These are phyloP conservation scores for Chaetomidium leptoderma DNA, from an alignment of 495 filamentous ascomycete species.

Conservation along the genomic window DNA sequence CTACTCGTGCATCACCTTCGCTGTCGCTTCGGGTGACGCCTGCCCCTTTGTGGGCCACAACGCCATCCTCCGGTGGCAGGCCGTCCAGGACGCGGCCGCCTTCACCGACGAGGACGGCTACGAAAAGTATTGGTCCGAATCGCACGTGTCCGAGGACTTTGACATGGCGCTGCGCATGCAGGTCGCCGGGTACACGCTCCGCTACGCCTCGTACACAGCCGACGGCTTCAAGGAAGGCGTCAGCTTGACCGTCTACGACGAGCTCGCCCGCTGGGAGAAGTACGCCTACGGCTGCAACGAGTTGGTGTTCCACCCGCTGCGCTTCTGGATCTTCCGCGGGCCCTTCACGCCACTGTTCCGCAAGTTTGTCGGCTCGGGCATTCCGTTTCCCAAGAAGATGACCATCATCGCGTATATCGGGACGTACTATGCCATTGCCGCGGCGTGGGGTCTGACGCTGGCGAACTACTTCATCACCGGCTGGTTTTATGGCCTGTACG, in stretches of 20 bases:
- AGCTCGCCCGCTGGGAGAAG: slow-evolving; percentile 79
- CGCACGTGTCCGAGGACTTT: slow-evolving; percentile 78
- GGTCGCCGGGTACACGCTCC: slow-evolving; percentile 65
- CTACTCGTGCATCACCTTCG: slow-evolving; percentile 72
- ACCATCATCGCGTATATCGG: slow-evolving; percentile 81
- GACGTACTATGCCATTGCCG: slow-evolving; percentile 78
- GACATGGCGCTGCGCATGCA: slow-evolving; percentile 81
- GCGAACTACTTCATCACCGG: slow-evolving; percentile 75
- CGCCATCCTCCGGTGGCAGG: slow-evolving; percentile 73
- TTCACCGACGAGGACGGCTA: slow-evolving; percentile 64
- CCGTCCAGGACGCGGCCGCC: slow-evolving; percentile 64
- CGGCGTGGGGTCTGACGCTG: slow-evolving; percentile 72
- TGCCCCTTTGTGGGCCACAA: slow-evolving; percentile 80
- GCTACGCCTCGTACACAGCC: slow-evolving; percentile 66
- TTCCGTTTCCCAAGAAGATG: slow-evolving; percentile 72
- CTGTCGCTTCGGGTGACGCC: slow-evolving; percentile 76
- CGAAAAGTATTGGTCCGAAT: slow-evolving; percentile 81
- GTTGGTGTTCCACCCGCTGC: slow-evolving; percentile 70
- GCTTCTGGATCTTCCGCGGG: slow-evolving; percentile 57
- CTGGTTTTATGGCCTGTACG: slow-evolving; percentile 66
- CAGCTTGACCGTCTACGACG: slow-evolving; percentile 79
- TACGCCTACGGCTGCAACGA: slow-evolving; percentile 85
- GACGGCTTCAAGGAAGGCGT: slow-evolving; percentile 82
- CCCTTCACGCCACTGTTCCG: slow-evolving; percentile 77
- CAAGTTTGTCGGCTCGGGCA: slow-evolving; percentile 62